Conservation (phyloP, 2,329 filamentous ascomycete species). For the Fusarium euwallaceae region DNA sequence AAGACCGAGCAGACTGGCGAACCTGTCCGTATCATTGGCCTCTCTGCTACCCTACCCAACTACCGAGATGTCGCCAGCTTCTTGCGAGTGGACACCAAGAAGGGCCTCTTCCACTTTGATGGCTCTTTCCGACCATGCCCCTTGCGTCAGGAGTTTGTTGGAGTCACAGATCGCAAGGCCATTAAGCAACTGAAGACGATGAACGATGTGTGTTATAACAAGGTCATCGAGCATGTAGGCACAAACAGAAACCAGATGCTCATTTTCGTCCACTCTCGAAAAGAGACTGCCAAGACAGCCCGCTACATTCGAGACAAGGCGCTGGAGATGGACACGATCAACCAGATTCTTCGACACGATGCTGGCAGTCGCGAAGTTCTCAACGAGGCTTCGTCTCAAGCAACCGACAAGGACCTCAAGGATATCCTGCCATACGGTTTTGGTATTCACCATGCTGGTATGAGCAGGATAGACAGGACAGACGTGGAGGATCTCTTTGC, state of each 20-base stretch:
- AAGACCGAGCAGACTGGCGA: slow-evolving; percentile 95
- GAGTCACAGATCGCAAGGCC: slow-evolving; percentile 96
- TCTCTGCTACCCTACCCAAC: slow-evolving; percentile 96
- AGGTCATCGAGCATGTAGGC: slow-evolving; percentile 96
- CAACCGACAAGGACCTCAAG: slow-evolving; percentile 89
- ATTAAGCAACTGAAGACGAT: slow-evolving; percentile 99
- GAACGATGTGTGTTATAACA: slow-evolving; percentile 99
- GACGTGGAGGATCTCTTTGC: slow-evolving; percentile 96
- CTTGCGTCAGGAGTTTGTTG: slow-evolving; percentile 95
- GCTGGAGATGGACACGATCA: slow-evolving; percentile 96
- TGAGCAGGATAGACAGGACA: slow-evolving; percentile 94
- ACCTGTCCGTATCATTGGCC: slow-evolving; percentile 88
- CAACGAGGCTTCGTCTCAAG: slow-evolving; percentile 84
- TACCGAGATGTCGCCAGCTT: slow-evolving; percentile 97
- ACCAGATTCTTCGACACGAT: slow-evolving; percentile 93
- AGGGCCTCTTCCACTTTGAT: slow-evolving; percentile 96
- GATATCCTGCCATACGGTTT: slow-evolving; percentile 96
- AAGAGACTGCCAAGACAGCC: slow-evolving; percentile 97
- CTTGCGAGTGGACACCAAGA: slow-evolving; percentile 86
- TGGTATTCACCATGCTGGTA: slow-evolving; percentile 97
- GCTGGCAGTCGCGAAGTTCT: slow-evolving; percentile 91
- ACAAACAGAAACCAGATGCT: slow-evolving; percentile 97
- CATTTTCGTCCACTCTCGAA: slow-evolving; percentile 97
- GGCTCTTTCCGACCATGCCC: slow-evolving; percentile 94
- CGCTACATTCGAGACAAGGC: slow-evolving; percentile 97